A percentile compares a stretch with the other conserved stretches of the same genome.
Conservation (phyloP, 1,284 basidiomycete species). For the Sanghuangporus weigelae region DNA sequence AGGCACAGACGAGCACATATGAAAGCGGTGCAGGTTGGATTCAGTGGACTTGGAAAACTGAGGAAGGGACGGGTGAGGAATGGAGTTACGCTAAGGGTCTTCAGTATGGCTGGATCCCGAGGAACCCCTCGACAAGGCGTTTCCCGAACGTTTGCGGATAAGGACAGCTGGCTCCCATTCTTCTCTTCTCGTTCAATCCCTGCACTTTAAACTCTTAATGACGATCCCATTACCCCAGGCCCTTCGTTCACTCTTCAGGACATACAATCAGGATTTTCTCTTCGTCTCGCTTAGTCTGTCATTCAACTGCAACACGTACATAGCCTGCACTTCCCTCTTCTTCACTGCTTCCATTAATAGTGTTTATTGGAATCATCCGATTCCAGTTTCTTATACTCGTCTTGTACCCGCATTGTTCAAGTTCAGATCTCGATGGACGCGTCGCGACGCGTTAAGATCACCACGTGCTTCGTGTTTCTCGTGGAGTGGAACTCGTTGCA, state of each 20-base stretch:
- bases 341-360: background rate
- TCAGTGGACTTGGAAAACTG: conserved; percentile 53
- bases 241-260: background rate
- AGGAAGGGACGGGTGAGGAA: conserved; percentile 67
- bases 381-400: background rate
- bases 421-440: background rate
- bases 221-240: background rate
- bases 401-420: background rate
- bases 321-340: background rate
- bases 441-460: background rate
- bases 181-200: background rate
- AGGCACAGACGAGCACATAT: conserved; percentile 62
- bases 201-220: background rate
- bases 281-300: background rate
- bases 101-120: conserved; percentile 79
- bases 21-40: conserved; percentile 68
- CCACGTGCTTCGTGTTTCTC: background rate
- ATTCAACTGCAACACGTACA: background rate
- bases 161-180: background rate
- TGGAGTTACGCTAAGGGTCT: conserved; percentile 79
- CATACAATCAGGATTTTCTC: background rate
- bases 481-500: background rate
- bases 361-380: background rate
- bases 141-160: conserved; percentile 46
- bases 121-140: conserved; percentile 43